Percentiles rank a stretch among this genome's conserved stretches.
Conservation (phyloP, 306 rosid genomes). For the Cucurbita maxima region DNA sequence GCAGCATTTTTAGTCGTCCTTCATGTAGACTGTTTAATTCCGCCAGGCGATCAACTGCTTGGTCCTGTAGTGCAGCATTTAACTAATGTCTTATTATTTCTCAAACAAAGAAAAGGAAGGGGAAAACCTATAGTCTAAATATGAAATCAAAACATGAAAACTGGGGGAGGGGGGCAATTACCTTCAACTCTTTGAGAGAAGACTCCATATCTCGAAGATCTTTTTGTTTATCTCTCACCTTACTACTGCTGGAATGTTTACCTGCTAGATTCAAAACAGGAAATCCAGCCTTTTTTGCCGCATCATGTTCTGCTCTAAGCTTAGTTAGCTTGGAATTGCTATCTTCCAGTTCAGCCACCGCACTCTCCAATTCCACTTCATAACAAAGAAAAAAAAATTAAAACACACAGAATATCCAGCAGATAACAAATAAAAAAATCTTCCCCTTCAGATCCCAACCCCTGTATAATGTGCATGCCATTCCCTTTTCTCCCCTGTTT, state of each 20-base stretch:
- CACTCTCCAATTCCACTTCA: slow-evolving; percentile 58
- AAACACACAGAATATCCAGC: slow-evolving; percentile 7
- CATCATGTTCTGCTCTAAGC: slow-evolving; percentile 60
- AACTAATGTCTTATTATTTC: background rate
- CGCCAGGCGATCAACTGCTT: slow-evolving; percentile 39
- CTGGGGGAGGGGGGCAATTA: slow-evolving; percentile 10
- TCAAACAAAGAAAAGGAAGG: background rate
- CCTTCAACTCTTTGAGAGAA: slow-evolving; percentile 62
- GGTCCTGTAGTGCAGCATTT: slow-evolving; percentile 32
- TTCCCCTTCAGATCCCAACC: background rate
- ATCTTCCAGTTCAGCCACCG: slow-evolving; percentile 53
- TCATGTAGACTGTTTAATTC: slow-evolving; percentile 65
- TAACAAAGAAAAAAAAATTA: slow-evolving; percentile 16
- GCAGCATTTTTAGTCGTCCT: slow-evolving; percentile 60
- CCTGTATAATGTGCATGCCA: background rate
- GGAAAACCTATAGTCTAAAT: background rate
- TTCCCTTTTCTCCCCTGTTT: background rate
- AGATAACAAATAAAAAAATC: background rate
- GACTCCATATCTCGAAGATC: slow-evolving; percentile 85
- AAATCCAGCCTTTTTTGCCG: slow-evolving; percentile 55
- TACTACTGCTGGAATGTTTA: slow-evolving; percentile 43
- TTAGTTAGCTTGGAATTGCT: slow-evolving; percentile 49
- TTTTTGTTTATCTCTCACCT: slow-evolving; percentile 61
- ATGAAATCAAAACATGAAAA: background rate
- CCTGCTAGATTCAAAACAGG: slow-evolving; percentile 54